Percentiles rank a stretch among this genome's conserved stretches.
Evolutionary conservation across 169 alveolate species (phyloP).

Genomic region (Eimeria maxima): DNA sequence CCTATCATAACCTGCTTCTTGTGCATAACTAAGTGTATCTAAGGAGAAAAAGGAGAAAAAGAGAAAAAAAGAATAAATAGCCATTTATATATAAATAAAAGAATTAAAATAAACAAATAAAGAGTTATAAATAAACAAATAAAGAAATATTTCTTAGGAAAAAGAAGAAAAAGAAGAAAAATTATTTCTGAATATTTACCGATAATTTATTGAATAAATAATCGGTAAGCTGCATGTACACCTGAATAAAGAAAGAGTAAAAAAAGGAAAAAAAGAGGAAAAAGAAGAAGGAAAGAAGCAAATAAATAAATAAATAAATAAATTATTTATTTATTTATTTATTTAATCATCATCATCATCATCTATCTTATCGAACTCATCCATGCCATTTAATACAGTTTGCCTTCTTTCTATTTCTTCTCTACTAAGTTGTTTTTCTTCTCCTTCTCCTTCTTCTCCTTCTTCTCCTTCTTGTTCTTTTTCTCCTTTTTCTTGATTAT

Average conservation of each 20-base stretch:
- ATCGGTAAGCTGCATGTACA: too few species aligned
- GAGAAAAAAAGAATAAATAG: not conserved
- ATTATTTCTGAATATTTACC: too few species aligned
- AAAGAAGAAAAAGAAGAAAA: too few species aligned
- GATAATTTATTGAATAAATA: too few species aligned
- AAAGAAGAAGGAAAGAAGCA: not conserved
- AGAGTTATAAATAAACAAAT: too few species aligned
- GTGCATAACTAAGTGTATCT: conserved; percentile 21
- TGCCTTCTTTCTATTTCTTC: conserved; percentile 44
- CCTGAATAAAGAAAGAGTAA: too few species aligned
- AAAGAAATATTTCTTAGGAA: too few species aligned
- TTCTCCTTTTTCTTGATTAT: not conserved
- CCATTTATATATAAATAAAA: too few species aligned
- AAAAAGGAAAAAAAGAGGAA: not conserved
- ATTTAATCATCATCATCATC: not conserved
- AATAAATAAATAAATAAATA: not conserved
- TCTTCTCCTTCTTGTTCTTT: not conserved
- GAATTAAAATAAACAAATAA: too few species aligned
- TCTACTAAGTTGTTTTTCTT: not conserved
- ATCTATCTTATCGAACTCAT: conserved; percentile 47
- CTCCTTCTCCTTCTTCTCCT: not conserved
- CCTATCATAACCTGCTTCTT: conserved; percentile 81
- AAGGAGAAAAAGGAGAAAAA: not conserved
- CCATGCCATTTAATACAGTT: conserved; percentile 26
- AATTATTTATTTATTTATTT: too few species aligned